Percentiles rank a stretch among this genome's conserved stretches.
phyloP scores from a whole-genome alignment of 75 land plant genomes.

The Pseudotsuga menziesii region DNA sequence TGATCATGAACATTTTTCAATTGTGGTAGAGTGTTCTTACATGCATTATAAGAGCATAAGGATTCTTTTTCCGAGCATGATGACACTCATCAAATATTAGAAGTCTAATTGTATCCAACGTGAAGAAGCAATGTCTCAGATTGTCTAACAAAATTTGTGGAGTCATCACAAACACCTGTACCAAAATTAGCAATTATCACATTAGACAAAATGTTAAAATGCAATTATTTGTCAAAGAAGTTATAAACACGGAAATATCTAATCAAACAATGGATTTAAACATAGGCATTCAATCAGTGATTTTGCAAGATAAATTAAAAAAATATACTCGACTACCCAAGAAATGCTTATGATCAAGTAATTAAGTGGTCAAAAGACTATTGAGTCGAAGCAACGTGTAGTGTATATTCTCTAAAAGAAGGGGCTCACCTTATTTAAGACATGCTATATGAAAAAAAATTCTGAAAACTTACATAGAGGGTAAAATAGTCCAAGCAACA shows the following conservation, averaged over 20 bases:
- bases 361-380: too few species aligned
- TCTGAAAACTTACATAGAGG: too few species aligned
- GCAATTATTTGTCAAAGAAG: not conserved
- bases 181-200: constrained; percentile 8
- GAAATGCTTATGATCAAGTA: too few species aligned
- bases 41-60: constrained; percentile 76
- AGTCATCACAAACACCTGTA: constrained; percentile 88
- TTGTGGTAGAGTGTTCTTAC: constrained; percentile 25
- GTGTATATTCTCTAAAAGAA: too few species aligned
- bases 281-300: not conserved
- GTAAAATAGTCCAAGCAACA: too few species aligned
- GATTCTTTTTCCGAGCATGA: constrained; percentile 49
- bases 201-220: not conserved
- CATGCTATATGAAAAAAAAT: too few species aligned
- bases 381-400: too few species aligned
- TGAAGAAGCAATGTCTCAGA: constrained; percentile 52
- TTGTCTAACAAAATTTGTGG: constrained; percentile 52
- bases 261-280: not conserved
- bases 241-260: not conserved
- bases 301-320: not conserved
- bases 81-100: constrained; percentile 88
- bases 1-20: not conserved
- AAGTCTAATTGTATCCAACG: constrained; percentile 40
- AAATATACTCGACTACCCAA: too few species aligned
- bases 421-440: too few species aligned